Evolutionary conservation across 805 yeast species (phyloP).

Genomic region (Candida easanensis): DNA sequence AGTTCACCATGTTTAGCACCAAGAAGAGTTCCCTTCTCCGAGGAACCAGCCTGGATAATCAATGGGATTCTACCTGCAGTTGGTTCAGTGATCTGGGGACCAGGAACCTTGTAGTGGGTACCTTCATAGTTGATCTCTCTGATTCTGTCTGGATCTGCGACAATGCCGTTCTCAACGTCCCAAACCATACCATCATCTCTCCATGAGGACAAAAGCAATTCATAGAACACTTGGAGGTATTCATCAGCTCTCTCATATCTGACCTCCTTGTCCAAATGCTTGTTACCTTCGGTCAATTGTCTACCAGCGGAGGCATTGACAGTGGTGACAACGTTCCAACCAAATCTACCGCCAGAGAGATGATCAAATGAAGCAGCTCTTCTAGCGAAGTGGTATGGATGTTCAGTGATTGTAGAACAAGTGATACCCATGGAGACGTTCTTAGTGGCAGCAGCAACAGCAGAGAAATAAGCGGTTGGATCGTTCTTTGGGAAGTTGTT

Average conservation of each 20-base stretch:
- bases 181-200: conserved; percentile 39
- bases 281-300: conserved; percentile 36
- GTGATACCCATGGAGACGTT: conserved; percentile 42
- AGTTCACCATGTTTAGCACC: conserved; percentile 47
- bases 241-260: conserved; percentile 45
- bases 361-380: conserved; percentile 46
- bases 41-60: conserved; percentile 45
- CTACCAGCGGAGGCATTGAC: conserved; percentile 43
- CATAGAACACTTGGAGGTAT: conserved; percentile 40
- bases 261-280: conserved; percentile 39
- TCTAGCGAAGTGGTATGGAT: conserved; percentile 45
- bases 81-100: conserved; percentile 43
- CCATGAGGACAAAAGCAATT: conserved; percentile 43
- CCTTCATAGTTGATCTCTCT: conserved; percentile 43
- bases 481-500: conserved; percentile 37
- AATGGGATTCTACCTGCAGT: conserved; percentile 45
- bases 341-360: conserved; percentile 44
- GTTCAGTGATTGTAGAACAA: conserved; percentile 43
- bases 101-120: conserved; percentile 36
- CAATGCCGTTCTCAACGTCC: conserved; percentile 31
- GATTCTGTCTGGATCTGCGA: conserved; percentile 39
- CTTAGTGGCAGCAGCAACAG: conserved; percentile 44
- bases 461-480: conserved; percentile 38
- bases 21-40: conserved; percentile 39
- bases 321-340: conserved; percentile 48